phyloP scores from a whole-genome alignment of 2,329 filamentous ascomycete genomes.

The Talaromyces sp. region DNA sequence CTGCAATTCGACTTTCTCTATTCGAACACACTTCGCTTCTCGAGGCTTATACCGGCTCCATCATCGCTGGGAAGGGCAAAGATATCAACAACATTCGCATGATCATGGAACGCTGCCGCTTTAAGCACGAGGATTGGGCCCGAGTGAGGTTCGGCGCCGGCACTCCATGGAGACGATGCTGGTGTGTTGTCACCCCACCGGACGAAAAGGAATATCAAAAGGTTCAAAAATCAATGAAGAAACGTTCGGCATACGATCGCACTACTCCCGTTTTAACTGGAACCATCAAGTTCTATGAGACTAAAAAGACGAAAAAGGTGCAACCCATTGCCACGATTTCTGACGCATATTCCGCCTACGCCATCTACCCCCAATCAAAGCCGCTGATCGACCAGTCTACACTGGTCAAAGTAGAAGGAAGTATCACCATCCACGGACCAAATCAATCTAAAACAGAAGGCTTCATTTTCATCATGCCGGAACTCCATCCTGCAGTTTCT shows the following conservation, averaged over 20 bases:
- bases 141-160: constrained; percentile 92
- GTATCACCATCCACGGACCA: constrained; percentile 77
- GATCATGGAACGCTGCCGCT: constrained; percentile 75
- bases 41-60: constrained; percentile 91
- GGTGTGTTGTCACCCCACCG: constrained; percentile 89
- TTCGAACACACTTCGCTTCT: constrained; percentile 90
- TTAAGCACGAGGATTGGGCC: constrained; percentile 86
- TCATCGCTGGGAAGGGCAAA: constrained; percentile 93
- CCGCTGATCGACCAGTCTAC: constrained; percentile 91
- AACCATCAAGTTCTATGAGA: constrained; percentile 91
- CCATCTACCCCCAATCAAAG: constrained; percentile 92
- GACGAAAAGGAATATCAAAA: constrained; percentile 89
- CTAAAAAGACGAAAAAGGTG: constrained; percentile 87
- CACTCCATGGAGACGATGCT: constrained; percentile 92
- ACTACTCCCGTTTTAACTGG: constrained; percentile 68
- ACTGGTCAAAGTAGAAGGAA: constrained; percentile 86
- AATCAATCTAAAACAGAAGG: constrained; percentile 77
- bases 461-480: constrained; percentile 97
- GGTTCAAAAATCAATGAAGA: constrained; percentile 73
- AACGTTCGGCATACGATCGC: constrained; percentile 77
- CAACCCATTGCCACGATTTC: constrained; percentile 86
- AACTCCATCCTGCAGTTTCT: constrained; percentile 81
- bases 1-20: constrained; percentile 87
- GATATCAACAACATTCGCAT: constrained; percentile 79
- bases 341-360: constrained; percentile 86